A percentile compares a stretch with the other conserved stretches of the same genome.
These are phyloP conservation scores for Ophiosphaerella herpotricha DNA, from an alignment of 2,329 filamentous ascomycete species.

Conservation along the genomic window DNA sequence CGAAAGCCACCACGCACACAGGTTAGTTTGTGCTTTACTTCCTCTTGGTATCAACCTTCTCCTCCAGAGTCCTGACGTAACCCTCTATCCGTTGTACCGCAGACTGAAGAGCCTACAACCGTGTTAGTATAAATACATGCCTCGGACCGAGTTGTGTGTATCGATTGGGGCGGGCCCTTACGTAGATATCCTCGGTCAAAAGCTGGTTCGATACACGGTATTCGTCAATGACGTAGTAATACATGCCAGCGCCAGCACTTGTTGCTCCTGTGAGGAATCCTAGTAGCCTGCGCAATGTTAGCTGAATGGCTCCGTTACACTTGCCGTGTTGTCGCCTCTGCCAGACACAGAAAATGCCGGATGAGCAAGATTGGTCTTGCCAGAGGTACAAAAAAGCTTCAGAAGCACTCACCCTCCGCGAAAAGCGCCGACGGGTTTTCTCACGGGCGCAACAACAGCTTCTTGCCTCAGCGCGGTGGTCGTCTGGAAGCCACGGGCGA, in stretches of 20 bases:
- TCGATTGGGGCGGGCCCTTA: constrained; percentile 57
- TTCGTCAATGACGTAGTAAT: constrained; percentile 91
- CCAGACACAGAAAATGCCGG: not conserved
- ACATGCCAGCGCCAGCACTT: constrained; percentile 78
- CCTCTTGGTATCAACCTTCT: constrained; percentile 66
- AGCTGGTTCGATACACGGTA: constrained; percentile 94
- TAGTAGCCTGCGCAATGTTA: constrained; percentile 66
- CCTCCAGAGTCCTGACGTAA: constrained; percentile 81
- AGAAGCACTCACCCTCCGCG: constrained; percentile 66
- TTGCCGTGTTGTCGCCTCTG: too few relatives aligned
- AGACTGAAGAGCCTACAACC: constrained; percentile 71
- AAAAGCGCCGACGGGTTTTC: constrained; percentile 72
- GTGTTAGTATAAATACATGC: constrained; percentile 16
- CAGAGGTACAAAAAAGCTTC: not conserved
- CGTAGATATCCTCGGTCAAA: constrained; percentile 93
- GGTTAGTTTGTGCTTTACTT: constrained; percentile 6
- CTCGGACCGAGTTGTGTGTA: not conserved
- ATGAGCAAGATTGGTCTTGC: not conserved
- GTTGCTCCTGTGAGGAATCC: constrained; percentile 88
- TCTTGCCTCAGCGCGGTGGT: constrained; percentile 39
- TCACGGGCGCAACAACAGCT: constrained; percentile 52
- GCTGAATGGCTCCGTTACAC: not conserved
- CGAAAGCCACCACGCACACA: too few relatives aligned
- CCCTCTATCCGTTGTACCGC: constrained; percentile 84
- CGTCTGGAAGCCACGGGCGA: constrained; percentile 48